phyloP scores from a whole-genome alignment of 1,284 basidiomycete species.

The Ganoderma boninense region DNA sequence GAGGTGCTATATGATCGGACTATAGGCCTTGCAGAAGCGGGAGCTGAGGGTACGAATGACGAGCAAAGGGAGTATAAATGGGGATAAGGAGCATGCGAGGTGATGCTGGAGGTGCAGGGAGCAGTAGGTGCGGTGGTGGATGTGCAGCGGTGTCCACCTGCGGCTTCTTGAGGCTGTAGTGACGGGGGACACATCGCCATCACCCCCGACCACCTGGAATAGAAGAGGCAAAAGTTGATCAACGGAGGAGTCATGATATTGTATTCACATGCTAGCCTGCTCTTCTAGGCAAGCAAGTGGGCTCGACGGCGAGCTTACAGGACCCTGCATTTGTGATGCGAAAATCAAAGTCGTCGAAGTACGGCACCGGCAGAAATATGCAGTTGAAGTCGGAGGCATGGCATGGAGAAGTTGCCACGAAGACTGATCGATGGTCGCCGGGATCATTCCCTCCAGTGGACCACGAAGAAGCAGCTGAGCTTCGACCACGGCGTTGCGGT shows the following conservation, averaged over 20 bases:
- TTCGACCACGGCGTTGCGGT: slow-evolving; percentile 8
- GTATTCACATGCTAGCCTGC: too few species aligned
- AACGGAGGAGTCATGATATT: too few species aligned
- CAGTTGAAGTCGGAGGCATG: too few species aligned
- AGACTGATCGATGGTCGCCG: background rate
- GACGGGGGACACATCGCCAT: background rate
- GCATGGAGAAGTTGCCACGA: too few species aligned
- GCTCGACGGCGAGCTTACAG: too few species aligned
- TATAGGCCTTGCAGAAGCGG: background rate
- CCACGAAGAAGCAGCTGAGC: too few species aligned
- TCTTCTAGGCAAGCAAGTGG: too few species aligned
- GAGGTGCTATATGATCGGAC: background rate
- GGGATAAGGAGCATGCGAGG: background rate
- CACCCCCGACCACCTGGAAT: background rate
- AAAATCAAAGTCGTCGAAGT: too few species aligned
- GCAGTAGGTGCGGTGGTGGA: background rate
- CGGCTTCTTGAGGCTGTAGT: background rate
- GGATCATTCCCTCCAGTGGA: background rate
- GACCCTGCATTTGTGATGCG: too few species aligned
- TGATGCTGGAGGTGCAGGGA: background rate
- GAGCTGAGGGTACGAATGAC: background rate
- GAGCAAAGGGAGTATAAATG: background rate
- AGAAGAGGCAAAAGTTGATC: too few species aligned
- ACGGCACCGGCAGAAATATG: too few species aligned
- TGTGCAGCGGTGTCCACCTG: background rate